Evolutionary conservation across 2,329 filamentous ascomycete species (phyloP), one percentile per base, ranked within the genome.

Genomic region (Thyridium curvatum): DNA sequence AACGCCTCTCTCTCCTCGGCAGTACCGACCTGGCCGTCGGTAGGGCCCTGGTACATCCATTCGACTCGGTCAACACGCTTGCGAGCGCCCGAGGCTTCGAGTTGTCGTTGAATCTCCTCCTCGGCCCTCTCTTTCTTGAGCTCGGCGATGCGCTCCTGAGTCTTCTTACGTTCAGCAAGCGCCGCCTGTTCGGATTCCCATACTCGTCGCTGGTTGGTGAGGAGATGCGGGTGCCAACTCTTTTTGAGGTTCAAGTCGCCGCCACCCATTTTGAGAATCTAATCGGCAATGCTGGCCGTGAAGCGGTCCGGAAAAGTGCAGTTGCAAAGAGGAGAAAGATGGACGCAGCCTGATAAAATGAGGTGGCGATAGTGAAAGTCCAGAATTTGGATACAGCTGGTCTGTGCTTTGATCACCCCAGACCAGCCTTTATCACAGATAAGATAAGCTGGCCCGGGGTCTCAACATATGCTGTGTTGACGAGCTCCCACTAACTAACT

Each of bases 21-120:
- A 30, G 79, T 86, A 21, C 84, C 84, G n/a, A 71, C 69, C 54
- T 86, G 82, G 29, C 87, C 86, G 53, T 77, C 72, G 36, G 83
- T 84, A 8, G 93, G 89, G 2, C 91, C 91, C 51, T 84, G 80
- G 64, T 98, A 98, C 88, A 98, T 96, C 87, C 93, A 98, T 54
- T 97, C 93, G 18, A 98, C 91, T 29, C 89, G 81, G 52, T 91
- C 83, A 21, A 84, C 67, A 38, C 84, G 76, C 55, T 88, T 90
- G 52, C 77, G 79, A 40, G 90, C 89, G 30, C 93, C 93, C 1
- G 89, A 84, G 3, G 84, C 82, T 63, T 96, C 93, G 41, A 96
- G 87, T 49, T 97, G 76, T 38, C 82, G 79, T 61, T 96, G 86
- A 1, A 97, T 78, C 60, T 97, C 90, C 60, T 96, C 88, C 49